Evolutionary conservation across 139 green algal species (phyloP).

Genomic region (Chlorella sorokiniana): DNA sequence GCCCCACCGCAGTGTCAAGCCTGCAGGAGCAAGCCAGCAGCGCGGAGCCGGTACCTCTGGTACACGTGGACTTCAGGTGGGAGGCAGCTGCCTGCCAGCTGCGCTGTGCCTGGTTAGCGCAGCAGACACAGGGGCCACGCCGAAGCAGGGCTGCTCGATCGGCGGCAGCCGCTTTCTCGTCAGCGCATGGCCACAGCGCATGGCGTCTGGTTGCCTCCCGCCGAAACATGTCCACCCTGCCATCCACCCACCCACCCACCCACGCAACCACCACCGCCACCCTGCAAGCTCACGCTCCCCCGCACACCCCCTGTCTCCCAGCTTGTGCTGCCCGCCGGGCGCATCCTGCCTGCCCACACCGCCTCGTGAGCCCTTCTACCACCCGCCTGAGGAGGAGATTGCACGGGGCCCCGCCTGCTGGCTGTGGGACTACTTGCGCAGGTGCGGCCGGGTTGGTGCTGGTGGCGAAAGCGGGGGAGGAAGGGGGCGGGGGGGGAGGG

Average conservation of each 20-base stretch:
- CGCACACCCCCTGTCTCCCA: neutral
- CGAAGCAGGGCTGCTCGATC: no score
- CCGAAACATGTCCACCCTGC: no score
- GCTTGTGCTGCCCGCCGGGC: conserved; percentile 19
- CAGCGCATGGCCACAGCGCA: no score
- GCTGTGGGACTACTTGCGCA: conserved; percentile 97
- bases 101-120: no score
- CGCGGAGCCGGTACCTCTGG: conserved; percentile 36
- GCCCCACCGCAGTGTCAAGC: neutral
- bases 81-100: neutral
- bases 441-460: neutral
- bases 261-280: neutral
- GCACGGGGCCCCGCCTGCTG: conserved; percentile 92
- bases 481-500: no score
- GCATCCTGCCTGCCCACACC: conserved; percentile 31
- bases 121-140: no score
- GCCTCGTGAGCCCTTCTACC: conserved; percentile 32
- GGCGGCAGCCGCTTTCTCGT: no score
- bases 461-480: neutral
- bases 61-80: conserved; percentile 63
- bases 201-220: no score
- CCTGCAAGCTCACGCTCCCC: neutral
- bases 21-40: conserved; percentile 33
- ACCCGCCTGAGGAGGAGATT: conserved; percentile 91
- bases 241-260: no score